Conservation (phyloP, 345 rosid species). For the Ceriops tagal region DNA sequence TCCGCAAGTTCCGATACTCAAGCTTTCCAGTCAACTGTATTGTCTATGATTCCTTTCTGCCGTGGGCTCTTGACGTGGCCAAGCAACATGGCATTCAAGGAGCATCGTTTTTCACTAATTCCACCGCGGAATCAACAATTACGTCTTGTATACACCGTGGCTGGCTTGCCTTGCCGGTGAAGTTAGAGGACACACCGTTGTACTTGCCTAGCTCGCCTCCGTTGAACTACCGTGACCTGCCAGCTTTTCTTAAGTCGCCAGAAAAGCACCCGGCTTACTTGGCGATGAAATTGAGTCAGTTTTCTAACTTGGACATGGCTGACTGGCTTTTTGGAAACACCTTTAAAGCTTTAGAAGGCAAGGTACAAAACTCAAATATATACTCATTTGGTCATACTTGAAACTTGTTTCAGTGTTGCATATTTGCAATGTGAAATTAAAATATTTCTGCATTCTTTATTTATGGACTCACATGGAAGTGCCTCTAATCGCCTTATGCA, state of each 20-base stretch:
- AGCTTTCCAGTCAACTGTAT: conserved; percentile 40
- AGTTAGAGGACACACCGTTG: conserved; percentile 32
- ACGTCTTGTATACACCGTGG: conserved; percentile 42
- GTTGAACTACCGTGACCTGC: conserved; percentile 44
- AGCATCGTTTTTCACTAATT: conserved; percentile 71
- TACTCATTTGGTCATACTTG: too few species aligned
- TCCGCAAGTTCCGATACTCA: conserved; percentile 34
- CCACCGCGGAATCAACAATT: conserved; percentile 43
- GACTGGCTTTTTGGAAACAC: conserved; percentile 63
- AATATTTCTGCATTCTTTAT: too few species aligned
- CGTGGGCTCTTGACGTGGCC: conserved; percentile 76
- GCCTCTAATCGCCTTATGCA: too few species aligned
- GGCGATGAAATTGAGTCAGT: conserved; percentile 53
- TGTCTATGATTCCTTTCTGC: conserved; percentile 68
- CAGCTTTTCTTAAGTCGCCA: conserved; percentile 43
- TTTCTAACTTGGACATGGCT: conserved; percentile 43
- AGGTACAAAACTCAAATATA: conserved; percentile 31
- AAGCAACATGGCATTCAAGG: conserved; percentile 46
- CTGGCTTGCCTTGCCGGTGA: conserved; percentile 38
- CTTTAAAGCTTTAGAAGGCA: conserved; percentile 48
- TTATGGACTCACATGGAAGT: too few species aligned
- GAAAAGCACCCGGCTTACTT: conserved; percentile 51
- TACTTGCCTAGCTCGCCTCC: conserved; percentile 50
- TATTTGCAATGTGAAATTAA: background rate
- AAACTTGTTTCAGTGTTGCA: background rate